Evolutionary conservation across 768 basidiomycete genomes (phyloP).

Genomic region (Agrocybe praecox): DNA sequence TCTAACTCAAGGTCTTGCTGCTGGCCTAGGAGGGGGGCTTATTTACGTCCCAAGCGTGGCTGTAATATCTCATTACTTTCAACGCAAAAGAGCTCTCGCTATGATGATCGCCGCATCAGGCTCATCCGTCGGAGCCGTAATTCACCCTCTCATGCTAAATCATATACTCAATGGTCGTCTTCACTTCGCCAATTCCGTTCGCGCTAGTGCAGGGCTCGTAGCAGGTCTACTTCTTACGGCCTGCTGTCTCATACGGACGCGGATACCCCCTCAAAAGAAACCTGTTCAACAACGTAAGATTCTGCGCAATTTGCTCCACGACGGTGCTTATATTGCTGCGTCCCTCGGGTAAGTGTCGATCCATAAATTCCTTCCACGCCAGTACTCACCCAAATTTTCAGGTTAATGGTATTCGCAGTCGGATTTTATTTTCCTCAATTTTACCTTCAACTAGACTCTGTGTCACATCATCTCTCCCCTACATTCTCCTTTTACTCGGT

Average conservation of each 20-base stretch:
- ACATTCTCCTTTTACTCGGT: constrained; percentile 45
- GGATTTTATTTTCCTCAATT: constrained; percentile 21
- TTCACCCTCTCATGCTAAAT: constrained; percentile 7
- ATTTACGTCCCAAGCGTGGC: constrained; percentile 4
- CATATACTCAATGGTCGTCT: not conserved
- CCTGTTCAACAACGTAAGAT: not conserved
- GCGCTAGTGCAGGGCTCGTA: constrained; percentile 19
- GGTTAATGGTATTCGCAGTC: not conserved
- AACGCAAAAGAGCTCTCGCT: constrained; percentile 1
- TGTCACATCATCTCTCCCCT: constrained; percentile 28
- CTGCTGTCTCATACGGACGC: constrained; percentile 5
- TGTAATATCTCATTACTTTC: not conserved
- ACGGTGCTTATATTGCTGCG: not conserved
- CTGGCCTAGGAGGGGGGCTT: not conserved
- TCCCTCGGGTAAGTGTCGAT: not conserved
- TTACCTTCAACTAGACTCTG: constrained; percentile 41
- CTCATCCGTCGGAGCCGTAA: not conserved
- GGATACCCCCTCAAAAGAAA: not conserved
- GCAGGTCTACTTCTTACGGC: constrained; percentile 15
- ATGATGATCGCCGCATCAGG: constrained; percentile 7
- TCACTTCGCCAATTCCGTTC: constrained; percentile 15
- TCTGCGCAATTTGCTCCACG: not conserved
- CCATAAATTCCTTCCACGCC: not conserved
- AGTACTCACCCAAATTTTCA: not conserved
- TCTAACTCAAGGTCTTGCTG: not conserved